Percentiles rank a stretch among this genome's conserved stretches.
These are phyloP conservation scores for Scedosporium boydii DNA, from an alignment of 2,329 filamentous ascomycete species.

Conservation along the genomic window DNA sequence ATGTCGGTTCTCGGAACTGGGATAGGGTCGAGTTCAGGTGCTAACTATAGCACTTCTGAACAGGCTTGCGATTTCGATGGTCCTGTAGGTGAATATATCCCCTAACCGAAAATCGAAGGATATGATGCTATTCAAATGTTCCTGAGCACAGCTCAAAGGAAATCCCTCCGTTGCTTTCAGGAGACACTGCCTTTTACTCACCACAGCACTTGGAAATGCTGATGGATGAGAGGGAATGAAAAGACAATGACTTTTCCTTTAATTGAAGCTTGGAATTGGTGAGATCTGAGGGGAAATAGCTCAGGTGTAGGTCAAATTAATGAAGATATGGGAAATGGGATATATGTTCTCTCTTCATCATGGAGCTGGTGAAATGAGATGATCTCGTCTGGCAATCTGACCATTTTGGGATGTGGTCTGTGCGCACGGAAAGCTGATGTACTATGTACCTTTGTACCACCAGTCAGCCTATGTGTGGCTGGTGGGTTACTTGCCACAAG, in stretches of 20 bases:
- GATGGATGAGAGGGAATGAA: neutral
- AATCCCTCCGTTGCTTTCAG: neutral
- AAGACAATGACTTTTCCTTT: neutral
- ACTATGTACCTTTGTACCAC: too few species aligned
- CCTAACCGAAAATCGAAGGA: too few species aligned
- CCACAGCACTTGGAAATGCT: neutral
- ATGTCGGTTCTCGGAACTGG: too few species aligned
- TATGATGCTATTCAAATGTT: too few species aligned
- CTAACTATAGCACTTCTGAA: too few species aligned
- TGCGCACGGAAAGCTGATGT: neutral
- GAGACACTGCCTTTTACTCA: neutral
- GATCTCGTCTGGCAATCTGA: neutral
- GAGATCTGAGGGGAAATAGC: neutral
- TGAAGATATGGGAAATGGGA: neutral
- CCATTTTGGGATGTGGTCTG: neutral
- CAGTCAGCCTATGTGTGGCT: too few species aligned
- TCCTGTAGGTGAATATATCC: too few species aligned
- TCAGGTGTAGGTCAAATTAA: neutral
- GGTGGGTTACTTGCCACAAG: too few species aligned
- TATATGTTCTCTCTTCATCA: neutral
- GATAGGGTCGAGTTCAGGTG: too few species aligned
- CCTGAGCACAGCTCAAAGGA: constrained; percentile 6
- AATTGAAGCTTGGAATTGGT: neutral
- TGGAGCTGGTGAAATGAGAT: neutral
- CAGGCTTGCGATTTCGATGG: too few species aligned